Conservation (phyloP, 345 rosid species). For the Salix caprea region DNA sequence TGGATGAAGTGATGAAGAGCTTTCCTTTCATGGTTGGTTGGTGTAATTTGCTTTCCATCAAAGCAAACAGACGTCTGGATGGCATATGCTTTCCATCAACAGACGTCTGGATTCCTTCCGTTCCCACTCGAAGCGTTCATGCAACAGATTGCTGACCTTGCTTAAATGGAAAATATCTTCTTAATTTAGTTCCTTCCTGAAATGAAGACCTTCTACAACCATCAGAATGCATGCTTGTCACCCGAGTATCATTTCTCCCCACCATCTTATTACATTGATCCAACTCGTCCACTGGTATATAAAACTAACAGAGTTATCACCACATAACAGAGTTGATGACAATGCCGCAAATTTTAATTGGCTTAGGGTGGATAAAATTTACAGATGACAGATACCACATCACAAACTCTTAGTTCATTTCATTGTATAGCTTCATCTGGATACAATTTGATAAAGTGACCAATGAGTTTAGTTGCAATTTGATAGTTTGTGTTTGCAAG, state of each 20-base stretch:
- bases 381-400: not conserved
- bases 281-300: slow-evolving; percentile 67
- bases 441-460: not conserved
- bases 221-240: slow-evolving; percentile 10
- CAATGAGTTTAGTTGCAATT: not conserved
- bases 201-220: slow-evolving; percentile 5
- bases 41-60: slow-evolving; percentile 25
- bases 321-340: not conserved
- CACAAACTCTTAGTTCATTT: not conserved
- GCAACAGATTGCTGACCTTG: slow-evolving; percentile 78
- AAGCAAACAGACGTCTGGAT: slow-evolving; percentile 23
- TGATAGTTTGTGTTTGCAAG: not conserved
- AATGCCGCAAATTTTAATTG: not conserved
- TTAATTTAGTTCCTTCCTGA: slow-evolving; percentile 20
- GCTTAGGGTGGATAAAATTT: not conserved
- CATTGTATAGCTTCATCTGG: not conserved
- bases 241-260: slow-evolving; percentile 54
- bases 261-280: slow-evolving; percentile 82
- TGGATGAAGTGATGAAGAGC: slow-evolving; percentile 82
- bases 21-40: slow-evolving; percentile 70
- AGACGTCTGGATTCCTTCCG: slow-evolving; percentile 88
- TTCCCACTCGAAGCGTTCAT: slow-evolving; percentile 76
- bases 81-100: slow-evolving; percentile 97
- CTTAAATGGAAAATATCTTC: slow-evolving; percentile 81
- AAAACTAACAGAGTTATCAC: not conserved